Conservation (phyloP, 1,284 basidiomycete genomes). For the Caloboletus inedulis region DNA sequence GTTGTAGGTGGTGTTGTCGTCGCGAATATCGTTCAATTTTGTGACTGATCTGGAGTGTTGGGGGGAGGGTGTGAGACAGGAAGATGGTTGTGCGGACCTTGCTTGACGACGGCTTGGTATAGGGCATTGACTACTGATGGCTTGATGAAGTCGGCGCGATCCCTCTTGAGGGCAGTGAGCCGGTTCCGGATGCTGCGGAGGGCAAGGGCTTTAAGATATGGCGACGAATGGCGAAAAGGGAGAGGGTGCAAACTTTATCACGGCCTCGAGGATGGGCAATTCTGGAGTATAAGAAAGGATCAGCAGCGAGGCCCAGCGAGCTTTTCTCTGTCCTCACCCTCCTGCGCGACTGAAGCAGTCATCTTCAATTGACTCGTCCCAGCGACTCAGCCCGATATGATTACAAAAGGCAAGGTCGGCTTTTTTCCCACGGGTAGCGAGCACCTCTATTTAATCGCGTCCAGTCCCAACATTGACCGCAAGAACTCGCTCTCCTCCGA, state of each 20-base stretch:
- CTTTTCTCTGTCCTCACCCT: conserved; percentile 45
- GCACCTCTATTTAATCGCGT: conserved; percentile 15
- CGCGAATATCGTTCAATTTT: conserved; percentile 87
- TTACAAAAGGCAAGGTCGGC: conserved; percentile 31
- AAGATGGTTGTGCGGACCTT: conserved; percentile 54
- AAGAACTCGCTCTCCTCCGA: conserved; percentile 6
- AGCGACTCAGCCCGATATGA: conserved; percentile 21
- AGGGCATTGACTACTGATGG: conserved; percentile 91
- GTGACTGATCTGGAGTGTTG: conserved; percentile 59
- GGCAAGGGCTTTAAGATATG: conserved; percentile 25
- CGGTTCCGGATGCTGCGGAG: conserved; percentile 82
- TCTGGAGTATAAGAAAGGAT: conserved; percentile 47
- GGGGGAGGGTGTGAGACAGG: neutral
- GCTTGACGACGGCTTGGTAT: conserved; percentile 93
- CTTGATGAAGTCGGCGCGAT: conserved; percentile 86
- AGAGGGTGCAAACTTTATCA: conserved; percentile 74
- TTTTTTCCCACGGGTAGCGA: conserved; percentile 29
- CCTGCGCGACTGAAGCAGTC: conserved; percentile 68
- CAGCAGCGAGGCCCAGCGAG: conserved; percentile 3
- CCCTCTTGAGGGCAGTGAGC: conserved; percentile 85
- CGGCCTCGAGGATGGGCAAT: conserved; percentile 90
- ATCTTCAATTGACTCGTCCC: conserved; percentile 33
- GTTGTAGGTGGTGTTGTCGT: conserved; percentile 71
- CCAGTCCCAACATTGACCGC: conserved; percentile 16
- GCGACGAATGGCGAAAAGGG: conserved; percentile 9